These are phyloP conservation scores for Diplosphaera chodatii DNA, from an alignment of 139 green algal genomes.

Conservation along the genomic window DNA sequence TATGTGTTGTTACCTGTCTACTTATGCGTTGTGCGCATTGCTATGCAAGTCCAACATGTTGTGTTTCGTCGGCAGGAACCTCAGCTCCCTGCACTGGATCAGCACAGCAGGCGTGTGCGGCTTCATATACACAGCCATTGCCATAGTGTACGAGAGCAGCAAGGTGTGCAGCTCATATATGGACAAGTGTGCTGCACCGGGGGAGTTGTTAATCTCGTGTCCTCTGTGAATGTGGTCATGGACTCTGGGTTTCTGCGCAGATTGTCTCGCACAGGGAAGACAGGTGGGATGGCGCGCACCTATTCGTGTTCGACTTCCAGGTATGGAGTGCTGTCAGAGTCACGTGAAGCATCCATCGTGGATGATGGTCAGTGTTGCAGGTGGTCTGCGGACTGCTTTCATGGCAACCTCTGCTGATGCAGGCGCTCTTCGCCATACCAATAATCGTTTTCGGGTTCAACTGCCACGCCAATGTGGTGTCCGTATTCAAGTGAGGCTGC, in stretches of 20 bases:
- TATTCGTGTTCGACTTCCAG: slow-evolving; percentile 28
- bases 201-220: background rate
- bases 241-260: too few relatives aligned
- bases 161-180: slow-evolving; percentile 7
- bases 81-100: slow-evolving; percentile 28
- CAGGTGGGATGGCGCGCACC: slow-evolving; percentile 13
- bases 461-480: slow-evolving; percentile 54
- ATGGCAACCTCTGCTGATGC: too few relatives aligned
- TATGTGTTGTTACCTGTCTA: too few relatives aligned
- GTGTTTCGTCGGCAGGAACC: too few relatives aligned
- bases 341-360: too few relatives aligned
- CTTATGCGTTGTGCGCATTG: too few relatives aligned
- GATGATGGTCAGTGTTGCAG: too few relatives aligned
- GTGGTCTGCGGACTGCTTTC: too few relatives aligned
- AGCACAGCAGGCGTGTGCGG: slow-evolving; percentile 38
- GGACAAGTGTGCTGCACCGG: too few relatives aligned
- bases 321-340: background rate
- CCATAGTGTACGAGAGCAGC: slow-evolving; percentile 10
- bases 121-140: slow-evolving; percentile 38
- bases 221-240: background rate
- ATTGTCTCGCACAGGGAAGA: slow-evolving; percentile 5
- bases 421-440: slow-evolving; percentile 47
- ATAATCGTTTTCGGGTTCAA: slow-evolving; percentile 79
- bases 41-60: too few relatives aligned
- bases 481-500: slow-evolving; percentile 18